Base-by-base conservation (phyloP, 2,329 filamentous ascomycete genomes). In the Incumbomyces delicatus region DNA sequence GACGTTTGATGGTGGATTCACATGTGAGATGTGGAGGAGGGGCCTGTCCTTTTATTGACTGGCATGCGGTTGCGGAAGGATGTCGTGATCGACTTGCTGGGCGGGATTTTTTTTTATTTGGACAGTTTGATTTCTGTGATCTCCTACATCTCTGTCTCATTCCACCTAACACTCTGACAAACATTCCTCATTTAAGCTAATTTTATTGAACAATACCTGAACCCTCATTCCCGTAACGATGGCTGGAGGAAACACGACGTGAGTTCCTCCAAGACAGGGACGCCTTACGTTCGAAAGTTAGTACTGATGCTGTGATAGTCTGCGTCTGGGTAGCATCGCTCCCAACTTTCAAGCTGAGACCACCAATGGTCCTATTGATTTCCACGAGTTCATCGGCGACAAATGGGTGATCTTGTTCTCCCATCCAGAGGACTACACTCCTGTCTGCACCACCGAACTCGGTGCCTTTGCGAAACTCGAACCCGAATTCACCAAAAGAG, bases 361-460 rank as follows among this genome's bases (percentile, higher is more conserved):
- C 57, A 84, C 81, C 54, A 68, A 71, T 53, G 81, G 80, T 49
- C 71, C 72, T 46, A 82, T 84, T 62, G 73, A 83, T 66, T 85
- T 85, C 73, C 81, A 85, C 69, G 70, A 83, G 57, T 85, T 78
- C 71, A 81, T 84, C 56, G 80, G 78, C 59, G 72, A 82, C 69
- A 78, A 73, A 57, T 85, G 80, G 80, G 77, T 80, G 50, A 72
- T 85, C 53, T 73, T 85, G 56, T 85, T 85, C 74, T 83, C 80
- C 37, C 80, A 85, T 68, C 80, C 81, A 36, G 80, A 68, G 46
- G 60, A 61, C 34, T 60, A 56, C 50, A 61, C 58, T 22, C 59
- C 57, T 13, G 56, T 58, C 45, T 58, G 77, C 70, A 80, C 77
- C 48, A 81, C 77, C 43, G 77, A 80, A 66, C 70, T 80, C 41